Evolutionary conservation across 495 filamentous ascomycete genomes (phyloP), one percentile per base, ranked within the genome.

Genomic region (Trichocladium antarcticum): DNA sequence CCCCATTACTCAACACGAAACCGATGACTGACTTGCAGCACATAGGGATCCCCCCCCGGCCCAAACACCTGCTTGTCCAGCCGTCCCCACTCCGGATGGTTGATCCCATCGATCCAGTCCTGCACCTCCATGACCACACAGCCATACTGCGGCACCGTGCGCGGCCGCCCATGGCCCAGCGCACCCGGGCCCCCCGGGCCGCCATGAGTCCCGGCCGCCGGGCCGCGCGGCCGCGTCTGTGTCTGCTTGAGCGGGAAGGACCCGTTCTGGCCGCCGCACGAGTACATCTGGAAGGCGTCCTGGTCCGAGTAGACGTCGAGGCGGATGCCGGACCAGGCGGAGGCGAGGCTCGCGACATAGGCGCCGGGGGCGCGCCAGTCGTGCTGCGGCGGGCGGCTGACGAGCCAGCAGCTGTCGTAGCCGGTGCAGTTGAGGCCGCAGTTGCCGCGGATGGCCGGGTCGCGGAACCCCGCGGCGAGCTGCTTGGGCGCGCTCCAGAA

Each of bases 31-130:
- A 81, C 81, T 61, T 76, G 74, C 60, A 84, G 74, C 12, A 83
- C 68, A 57, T 77, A 77, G 17, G 79, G 80, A 38, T 72, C 74
- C 29, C 72, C 75, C 20, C 72, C 74, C n/a, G 82, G 80, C n/a
- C 68, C 69, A 57, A 68, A 82, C 57, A 86, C 71, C 65, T 84
- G 79, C 66, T 75, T 79, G 46, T 51, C 57, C 41, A 65, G 53
- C 50, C 83, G 75, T 11, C 78, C 80, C 85, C 85, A 90, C 62
- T 84, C 69, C 7, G 84, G 85, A 48, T 88, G 69, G 63, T 89
- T 89, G 66, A 90, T 85, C 19, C 70, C 84, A 58, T 87, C 85
- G 57, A 90, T 89, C 78, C 80, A 90, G 59, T 82, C 76, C 68
- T 81, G 66, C 20, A 79, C 75, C 55, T 79, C 77, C 55, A 89